Conservation (phyloP, 148 eudicot genomes). For the Arctostaphylos glauca region DNA sequence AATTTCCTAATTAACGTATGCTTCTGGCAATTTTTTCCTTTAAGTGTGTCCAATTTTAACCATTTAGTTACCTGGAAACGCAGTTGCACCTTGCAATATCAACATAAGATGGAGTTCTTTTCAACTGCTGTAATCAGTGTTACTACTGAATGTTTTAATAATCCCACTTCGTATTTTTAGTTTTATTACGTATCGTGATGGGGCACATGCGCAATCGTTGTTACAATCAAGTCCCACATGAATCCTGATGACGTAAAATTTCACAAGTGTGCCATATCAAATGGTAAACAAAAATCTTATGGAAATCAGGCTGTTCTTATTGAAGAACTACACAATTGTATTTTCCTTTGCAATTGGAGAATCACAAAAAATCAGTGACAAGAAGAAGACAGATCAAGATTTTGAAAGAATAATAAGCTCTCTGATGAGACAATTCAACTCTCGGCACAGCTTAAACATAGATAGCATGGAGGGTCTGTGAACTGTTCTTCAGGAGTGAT, state of each 20-base stretch:
- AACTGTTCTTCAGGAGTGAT: slow-evolving; percentile 15
- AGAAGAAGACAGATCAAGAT: neutral
- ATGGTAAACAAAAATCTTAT: neutral
- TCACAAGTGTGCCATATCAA: neutral
- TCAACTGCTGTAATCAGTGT: neutral
- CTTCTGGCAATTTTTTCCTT: neutral
- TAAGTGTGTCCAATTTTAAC: neutral
- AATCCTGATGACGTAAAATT: neutral
- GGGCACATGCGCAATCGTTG: neutral
- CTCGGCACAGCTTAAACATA: slow-evolving; percentile 28
- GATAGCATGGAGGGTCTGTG: slow-evolving; percentile 36
- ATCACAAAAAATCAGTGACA: neutral
- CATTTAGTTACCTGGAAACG: neutral
- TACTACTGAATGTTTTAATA: neutral
- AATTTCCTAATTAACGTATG: neutral
- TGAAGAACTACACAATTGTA: neutral
- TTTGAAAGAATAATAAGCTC: neutral
- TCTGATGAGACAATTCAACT: neutral
- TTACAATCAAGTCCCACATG: neutral
- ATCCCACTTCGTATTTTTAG: too few species aligned
- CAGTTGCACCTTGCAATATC: neutral
- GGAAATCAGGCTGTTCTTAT: neutral
- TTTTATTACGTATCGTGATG: neutral
- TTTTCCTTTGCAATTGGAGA: neutral
- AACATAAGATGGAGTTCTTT: neutral